Evolutionary conservation across 208 protist species (phyloP).

Genomic region (Leishmania guyanensis): DNA sequence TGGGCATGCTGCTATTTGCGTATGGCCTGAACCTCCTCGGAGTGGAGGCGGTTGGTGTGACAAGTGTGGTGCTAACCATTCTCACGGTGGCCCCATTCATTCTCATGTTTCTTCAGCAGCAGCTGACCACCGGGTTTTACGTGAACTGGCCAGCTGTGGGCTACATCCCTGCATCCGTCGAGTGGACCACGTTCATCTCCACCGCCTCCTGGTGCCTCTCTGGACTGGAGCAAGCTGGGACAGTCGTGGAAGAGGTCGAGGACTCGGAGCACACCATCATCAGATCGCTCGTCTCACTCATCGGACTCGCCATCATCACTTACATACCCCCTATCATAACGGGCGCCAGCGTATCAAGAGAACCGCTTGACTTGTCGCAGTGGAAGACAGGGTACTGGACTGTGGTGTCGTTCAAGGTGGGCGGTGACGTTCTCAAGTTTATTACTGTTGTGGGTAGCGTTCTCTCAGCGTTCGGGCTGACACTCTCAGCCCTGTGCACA

Average conservation of each 20-base stretch:
- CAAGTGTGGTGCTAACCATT: constrained; percentile 61
- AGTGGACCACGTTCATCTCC: constrained; percentile 74
- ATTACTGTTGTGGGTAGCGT: constrained; percentile 59
- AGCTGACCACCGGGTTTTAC: constrained; percentile 59
- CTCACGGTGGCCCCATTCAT: constrained; percentile 66
- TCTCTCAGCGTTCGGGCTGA: constrained; percentile 70
- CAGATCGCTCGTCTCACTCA: constrained; percentile 57
- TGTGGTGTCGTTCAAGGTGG: constrained; percentile 49
- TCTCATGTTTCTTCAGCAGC: constrained; percentile 62
- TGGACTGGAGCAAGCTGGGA: constrained; percentile 75
- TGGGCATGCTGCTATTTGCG: constrained; percentile 54
- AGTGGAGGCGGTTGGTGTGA: constrained; percentile 59
- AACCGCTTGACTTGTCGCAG: constrained; percentile 47
- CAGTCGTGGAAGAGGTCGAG: constrained; percentile 69
- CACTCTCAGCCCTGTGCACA: constrained; percentile 75
- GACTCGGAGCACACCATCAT: constrained; percentile 71
- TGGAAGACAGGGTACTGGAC: constrained; percentile 82
- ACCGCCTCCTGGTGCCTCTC: constrained; percentile 87
- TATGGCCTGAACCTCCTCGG: constrained; percentile 73
- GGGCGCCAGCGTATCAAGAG: constrained; percentile 55
- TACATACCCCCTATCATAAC: constrained; percentile 78
- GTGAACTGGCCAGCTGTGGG: constrained; percentile 75
- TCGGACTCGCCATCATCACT: constrained; percentile 67
- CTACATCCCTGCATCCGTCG: constrained; percentile 53
- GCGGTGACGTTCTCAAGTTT: constrained; percentile 46